A percentile compares a stretch with the other conserved stretches of the same genome.
phyloP scores from a whole-genome alignment of 78 protist genomes.

The Cavenderia fasciculata region DNA sequence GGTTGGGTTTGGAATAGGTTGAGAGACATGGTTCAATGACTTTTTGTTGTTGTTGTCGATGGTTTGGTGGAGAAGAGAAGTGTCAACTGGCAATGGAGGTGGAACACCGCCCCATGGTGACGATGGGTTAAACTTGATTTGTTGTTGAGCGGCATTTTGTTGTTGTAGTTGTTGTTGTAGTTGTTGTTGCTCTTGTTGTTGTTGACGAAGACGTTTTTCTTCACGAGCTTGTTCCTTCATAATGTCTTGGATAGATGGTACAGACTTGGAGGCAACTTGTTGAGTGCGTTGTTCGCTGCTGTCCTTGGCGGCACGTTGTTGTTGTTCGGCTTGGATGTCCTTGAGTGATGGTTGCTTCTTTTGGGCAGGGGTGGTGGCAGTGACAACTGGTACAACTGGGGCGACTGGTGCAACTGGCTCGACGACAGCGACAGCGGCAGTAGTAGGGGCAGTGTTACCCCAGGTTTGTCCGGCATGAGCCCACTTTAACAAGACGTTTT shows the following conservation, averaged over 20 bases:
- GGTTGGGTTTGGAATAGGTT: neutral
- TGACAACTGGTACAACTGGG: too few species aligned
- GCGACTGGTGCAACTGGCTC: too few species aligned
- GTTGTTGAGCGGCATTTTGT: constrained; percentile 11
- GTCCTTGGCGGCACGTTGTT: neutral
- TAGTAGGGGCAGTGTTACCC: too few species aligned
- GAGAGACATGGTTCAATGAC: too few species aligned
- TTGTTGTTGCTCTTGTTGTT: constrained; percentile 26
- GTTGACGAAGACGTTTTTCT: constrained; percentile 37
- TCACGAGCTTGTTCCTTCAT: constrained; percentile 74
- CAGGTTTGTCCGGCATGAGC: neutral
- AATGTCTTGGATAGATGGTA: constrained; percentile 8
- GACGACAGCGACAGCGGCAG: too few species aligned
- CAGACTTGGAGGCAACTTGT: neutral
- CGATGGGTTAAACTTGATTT: constrained; percentile 20
- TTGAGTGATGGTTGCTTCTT: constrained; percentile 3
- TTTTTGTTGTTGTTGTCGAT: neutral
- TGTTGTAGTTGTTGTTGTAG: constrained; percentile 36
- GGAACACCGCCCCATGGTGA: constrained; percentile 67
- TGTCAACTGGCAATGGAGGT: neutral
- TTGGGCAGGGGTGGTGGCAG: too few species aligned
- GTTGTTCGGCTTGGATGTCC: neutral
- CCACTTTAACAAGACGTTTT: constrained; percentile 39
- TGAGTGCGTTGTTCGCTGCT: neutral
- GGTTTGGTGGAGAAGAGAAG: constrained; percentile 4